A percentile compares a stretch with the other conserved stretches of the same genome.
phyloP scores from a whole-genome alignment of 2,329 filamentous ascomycete genomes.

The Fusarium robinianum region DNA sequence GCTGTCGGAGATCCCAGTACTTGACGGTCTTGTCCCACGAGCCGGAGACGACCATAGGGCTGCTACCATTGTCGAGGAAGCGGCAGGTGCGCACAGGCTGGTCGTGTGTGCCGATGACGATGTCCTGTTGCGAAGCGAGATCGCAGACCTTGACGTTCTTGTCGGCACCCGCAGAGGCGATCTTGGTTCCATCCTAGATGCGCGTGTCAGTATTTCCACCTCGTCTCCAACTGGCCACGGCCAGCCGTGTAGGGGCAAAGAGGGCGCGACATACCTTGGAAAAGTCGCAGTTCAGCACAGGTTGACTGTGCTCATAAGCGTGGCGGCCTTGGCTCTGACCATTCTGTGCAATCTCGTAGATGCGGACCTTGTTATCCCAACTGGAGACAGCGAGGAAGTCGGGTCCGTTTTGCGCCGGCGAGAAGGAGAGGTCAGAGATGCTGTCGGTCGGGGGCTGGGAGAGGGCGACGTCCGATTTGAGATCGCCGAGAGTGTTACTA shows the following conservation, averaged over 20 bases:
- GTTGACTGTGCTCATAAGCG: slow-evolving; percentile 81
- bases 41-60: slow-evolving; percentile 86
- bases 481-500: slow-evolving; percentile 81
- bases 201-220: not conserved
- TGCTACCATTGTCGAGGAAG: slow-evolving; percentile 74
- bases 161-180: slow-evolving; percentile 87
- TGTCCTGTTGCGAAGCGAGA: slow-evolving; percentile 67
- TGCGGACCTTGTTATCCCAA: slow-evolving; percentile 97
- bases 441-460: slow-evolving; percentile 82
- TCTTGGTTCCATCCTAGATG: slow-evolving; percentile 80
- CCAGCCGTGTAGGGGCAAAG: not conserved
- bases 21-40: slow-evolving; percentile 91
- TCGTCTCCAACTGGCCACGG: not conserved
- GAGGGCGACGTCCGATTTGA: slow-evolving; percentile 85
- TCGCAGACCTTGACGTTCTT: slow-evolving; percentile 91
- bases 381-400: slow-evolving; percentile 89
- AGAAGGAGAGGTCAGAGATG: slow-evolving; percentile 86
- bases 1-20: slow-evolving; percentile 80
- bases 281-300: slow-evolving; percentile 85
- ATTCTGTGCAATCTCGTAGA: slow-evolving; percentile 84
- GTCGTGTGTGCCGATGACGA: slow-evolving; percentile 83
- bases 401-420: slow-evolving; percentile 57
- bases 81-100: slow-evolving; percentile 77
- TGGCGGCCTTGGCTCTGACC: slow-evolving; percentile 85
- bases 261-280: slow-evolving; percentile 68